These are phyloP conservation scores for Salix dunnii DNA, from an alignment of 345 rosid species.

Conservation along the genomic window DNA sequence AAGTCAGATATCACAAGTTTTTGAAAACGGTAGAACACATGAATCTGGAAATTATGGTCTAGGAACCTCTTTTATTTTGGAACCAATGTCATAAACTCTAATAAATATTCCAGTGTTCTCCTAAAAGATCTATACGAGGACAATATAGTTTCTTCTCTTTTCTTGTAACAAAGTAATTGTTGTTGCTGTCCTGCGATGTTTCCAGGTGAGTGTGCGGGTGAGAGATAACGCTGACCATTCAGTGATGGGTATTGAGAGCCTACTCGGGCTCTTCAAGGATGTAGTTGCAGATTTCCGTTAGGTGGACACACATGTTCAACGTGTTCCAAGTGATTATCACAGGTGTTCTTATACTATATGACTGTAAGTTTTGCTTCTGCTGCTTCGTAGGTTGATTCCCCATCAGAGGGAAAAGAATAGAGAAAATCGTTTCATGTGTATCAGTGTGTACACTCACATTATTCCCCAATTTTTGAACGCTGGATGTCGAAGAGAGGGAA, in stretches of 20 bases:
- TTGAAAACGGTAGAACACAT: too few species aligned
- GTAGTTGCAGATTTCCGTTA: conserved; percentile 57
- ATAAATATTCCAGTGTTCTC: background rate
- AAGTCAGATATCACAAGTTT: too few species aligned
- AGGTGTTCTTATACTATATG: background rate
- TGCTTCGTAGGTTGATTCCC: background rate
- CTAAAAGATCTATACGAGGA: background rate
- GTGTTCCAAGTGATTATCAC: background rate
- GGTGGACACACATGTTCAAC: conserved; percentile 3
- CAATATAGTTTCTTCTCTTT: background rate
- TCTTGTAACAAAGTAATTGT: background rate
- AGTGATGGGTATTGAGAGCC: conserved; percentile 50
- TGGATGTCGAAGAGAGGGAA: background rate
- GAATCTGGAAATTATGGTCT: too few species aligned
- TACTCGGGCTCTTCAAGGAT: conserved; percentile 55
- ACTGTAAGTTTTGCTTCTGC: background rate
- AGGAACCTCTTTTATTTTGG: too few species aligned
- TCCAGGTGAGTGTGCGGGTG: conserved; percentile 75
- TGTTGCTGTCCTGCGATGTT: background rate
- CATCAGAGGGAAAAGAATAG: background rate
- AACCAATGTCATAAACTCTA: background rate
- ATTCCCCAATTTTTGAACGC: background rate
- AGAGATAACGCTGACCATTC: conserved; percentile 67
- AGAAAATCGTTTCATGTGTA: background rate
- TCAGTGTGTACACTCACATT: background rate